Percentiles rank a stretch among this genome's conserved stretches.
Conservation (phyloP, 2,329 filamentous ascomycete genomes). For the Colletotrichum tanaceti region DNA sequence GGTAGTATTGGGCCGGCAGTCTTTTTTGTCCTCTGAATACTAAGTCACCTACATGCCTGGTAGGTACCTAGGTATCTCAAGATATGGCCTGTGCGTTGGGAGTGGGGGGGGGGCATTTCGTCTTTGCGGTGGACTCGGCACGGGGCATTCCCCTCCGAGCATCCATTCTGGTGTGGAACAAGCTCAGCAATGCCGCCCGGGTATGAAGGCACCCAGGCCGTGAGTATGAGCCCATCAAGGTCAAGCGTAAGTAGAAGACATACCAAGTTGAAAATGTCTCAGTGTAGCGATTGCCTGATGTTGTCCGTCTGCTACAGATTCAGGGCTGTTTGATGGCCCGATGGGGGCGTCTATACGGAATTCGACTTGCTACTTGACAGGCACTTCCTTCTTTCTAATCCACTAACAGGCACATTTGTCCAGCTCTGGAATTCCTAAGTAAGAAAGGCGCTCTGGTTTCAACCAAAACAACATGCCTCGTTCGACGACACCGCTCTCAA, state of each 20-base stretch:
- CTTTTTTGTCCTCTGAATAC: too few species aligned
- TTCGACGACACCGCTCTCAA: neutral
- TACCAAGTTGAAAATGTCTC: neutral
- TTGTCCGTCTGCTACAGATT: neutral
- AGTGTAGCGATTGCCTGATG: neutral
- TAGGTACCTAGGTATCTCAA: too few species aligned
- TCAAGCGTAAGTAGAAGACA: too few species aligned
- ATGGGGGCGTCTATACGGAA: too few species aligned
- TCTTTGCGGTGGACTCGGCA: too few species aligned
- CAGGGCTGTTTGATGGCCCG: neutral
- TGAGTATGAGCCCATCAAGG: too few species aligned
- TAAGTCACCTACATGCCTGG: too few species aligned
- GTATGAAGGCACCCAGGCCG: too few species aligned
- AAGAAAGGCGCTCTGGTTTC: neutral
- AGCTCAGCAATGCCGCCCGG: neutral
- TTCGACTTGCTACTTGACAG: neutral
- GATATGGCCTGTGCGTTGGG: constrained; percentile 8
- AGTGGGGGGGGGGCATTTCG: too few species aligned
- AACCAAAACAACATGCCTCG: neutral
- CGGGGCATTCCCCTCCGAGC: neutral
- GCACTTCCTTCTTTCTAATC: too few species aligned
- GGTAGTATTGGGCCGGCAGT: too few species aligned
- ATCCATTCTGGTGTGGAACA: neutral
- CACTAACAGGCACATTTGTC: neutral
- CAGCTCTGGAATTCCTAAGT: neutral